Base-by-base conservation (phyloP, 345 rosid genomes). In the Salix brachista region DNA sequence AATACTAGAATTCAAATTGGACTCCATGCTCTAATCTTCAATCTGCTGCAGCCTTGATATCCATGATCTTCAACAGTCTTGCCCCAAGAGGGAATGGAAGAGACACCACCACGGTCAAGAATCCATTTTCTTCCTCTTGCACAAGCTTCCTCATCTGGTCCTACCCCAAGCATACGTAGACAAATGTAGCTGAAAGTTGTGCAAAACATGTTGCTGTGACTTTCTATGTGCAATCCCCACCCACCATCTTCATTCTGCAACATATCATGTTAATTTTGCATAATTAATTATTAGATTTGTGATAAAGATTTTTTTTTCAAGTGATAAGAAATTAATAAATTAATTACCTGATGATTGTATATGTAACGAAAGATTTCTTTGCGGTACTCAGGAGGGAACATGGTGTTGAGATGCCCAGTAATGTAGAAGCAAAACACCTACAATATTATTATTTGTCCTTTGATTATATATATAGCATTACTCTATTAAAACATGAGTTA, bases 211-310 rank as follows among this genome's bases (percentile, higher is more conserved):
- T 44, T 52, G 67, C 81, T 78, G 42, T 66, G 81, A 17, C 81
- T 66, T 67, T 72, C 81, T 23, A 72, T 78, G 41, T 78, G 73
- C 18, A 72, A 30, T 21, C 77, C 81, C 81, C 81, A 78, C 10
- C 81, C 81, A 19, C 81, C 81, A 67, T 78, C 81, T 78, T 78
- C 81, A 52, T 78, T 78, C 81, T 78, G 44, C 37, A 39, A 44
- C 50, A 44, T 44, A 44, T 44, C 50, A 44, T 44, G 50, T 44
- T 44, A 44, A 44, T 44, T 44, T 10, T 44, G 50, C 50, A 44
- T 44, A 44, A 44, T 44, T 13, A 3, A 44, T 44, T 44, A 13
- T 44, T 44, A 13, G 50, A 44, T 44, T 3, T 1, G 0, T 44
- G 17, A 70, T 18, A 17, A 28, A 34, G 6, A 34, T 5, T 5